A percentile compares a stretch with the other conserved stretches of the same genome.
phyloP scores from a whole-genome alignment of 768 basidiomycete genomes.

The Tylopilus balloui region DNA sequence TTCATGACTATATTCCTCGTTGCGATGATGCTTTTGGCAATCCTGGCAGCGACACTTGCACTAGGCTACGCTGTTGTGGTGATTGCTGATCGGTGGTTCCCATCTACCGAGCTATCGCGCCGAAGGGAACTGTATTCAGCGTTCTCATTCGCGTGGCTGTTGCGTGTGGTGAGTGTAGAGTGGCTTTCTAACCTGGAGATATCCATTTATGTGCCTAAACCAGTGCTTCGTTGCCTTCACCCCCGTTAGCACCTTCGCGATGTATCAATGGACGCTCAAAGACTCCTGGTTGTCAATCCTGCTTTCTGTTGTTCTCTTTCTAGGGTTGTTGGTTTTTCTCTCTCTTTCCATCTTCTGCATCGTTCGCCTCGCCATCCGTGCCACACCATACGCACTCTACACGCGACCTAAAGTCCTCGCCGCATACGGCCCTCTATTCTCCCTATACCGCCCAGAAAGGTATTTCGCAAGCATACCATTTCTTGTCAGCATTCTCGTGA shows the following conservation, averaged over 20 bases:
- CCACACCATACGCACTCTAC: conserved; percentile 37
- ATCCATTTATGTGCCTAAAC: not conserved
- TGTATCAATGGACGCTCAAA: conserved; percentile 88
- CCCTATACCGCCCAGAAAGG: conserved; percentile 59
- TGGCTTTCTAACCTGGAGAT: not conserved
- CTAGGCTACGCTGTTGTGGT: conserved; percentile 47
- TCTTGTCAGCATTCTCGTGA: conserved; percentile 55
- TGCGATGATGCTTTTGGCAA: conserved; percentile 61
- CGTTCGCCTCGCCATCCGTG: conserved; percentile 42
- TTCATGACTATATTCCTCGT: conserved; percentile 87
- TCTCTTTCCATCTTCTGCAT: conserved; percentile 46
- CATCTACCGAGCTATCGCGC: conserved; percentile 14
- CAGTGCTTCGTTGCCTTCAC: conserved; percentile 61
- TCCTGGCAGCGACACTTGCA: conserved; percentile 48
- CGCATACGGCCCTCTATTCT: conserved; percentile 56
- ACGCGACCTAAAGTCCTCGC: conserved; percentile 35
- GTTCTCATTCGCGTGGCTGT: conserved; percentile 55
- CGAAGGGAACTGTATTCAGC: conserved; percentile 36
- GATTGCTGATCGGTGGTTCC: conserved; percentile 20
- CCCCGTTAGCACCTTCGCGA: conserved; percentile 71
- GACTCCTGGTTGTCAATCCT: conserved; percentile 87
- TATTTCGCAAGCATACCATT: conserved; percentile 64
- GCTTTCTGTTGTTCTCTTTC: conserved; percentile 66
- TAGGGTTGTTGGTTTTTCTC: conserved; percentile 48
- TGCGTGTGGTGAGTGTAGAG: conserved; percentile 57